phyloP scores from a whole-genome alignment of 257 asterid species.

The Rehmannia glutinosa region DNA sequence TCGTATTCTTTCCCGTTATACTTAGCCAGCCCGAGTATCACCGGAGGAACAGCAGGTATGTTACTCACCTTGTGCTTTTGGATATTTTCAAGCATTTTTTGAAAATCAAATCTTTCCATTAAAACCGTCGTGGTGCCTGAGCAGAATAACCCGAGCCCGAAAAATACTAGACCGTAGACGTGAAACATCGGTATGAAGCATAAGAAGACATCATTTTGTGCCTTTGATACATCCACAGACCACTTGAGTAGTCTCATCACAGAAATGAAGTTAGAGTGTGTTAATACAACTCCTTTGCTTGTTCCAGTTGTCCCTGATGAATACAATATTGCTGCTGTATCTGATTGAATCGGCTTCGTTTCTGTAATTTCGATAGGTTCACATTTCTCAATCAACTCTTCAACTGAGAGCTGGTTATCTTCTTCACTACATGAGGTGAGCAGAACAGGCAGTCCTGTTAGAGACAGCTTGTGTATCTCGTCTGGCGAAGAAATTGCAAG shows the following conservation, averaged over 20 bases:
- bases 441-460: conserved; percentile 54
- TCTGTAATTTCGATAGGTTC: conserved; percentile 43
- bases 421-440: conserved; percentile 39
- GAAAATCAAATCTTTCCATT: conserved; percentile 57
- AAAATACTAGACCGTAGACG: conserved; percentile 68
- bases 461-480: conserved; percentile 41
- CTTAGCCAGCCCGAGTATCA: conserved; percentile 67
- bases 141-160: conserved; percentile 61
- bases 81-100: conserved; percentile 57
- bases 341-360: conserved; percentile 35
- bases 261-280: conserved; percentile 56
- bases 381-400: conserved; percentile 59
- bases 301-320: conserved; percentile 86
- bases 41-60: conserved; percentile 85
- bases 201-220: conserved; percentile 47
- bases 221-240: conserved; percentile 41
- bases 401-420: conserved; percentile 38
- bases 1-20: conserved; percentile 33
- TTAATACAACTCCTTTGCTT: conserved; percentile 71
- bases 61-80: conserved; percentile 47
- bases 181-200: conserved; percentile 84
- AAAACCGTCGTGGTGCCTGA: conserved; percentile 51
- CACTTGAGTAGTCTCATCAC: conserved; percentile 49
- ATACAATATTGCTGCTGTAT: conserved; percentile 64
- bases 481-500: conserved; percentile 57